These are phyloP conservation scores for Narthecium ossifragum DNA, from an alignment of 106 monocot species.

Conservation along the genomic window DNA sequence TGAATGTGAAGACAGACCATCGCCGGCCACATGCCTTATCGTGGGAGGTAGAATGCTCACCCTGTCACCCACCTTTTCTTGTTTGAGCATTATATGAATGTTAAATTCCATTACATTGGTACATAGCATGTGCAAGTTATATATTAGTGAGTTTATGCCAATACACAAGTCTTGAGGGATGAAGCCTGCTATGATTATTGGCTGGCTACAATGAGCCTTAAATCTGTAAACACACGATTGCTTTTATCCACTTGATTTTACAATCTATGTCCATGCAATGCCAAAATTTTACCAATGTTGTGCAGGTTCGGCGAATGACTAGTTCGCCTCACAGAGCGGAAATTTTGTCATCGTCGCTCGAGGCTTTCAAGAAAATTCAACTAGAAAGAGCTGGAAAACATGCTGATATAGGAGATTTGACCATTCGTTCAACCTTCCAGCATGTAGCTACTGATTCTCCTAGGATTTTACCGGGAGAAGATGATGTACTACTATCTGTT, in stretches of 20 bases:
- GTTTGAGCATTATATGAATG: background rate
- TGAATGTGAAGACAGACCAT: constrained; percentile 61
- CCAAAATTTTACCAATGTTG: constrained; percentile 5
- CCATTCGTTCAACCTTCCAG: constrained; percentile 6
- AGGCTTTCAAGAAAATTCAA: constrained; percentile 94
- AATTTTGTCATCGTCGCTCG: constrained; percentile 95
- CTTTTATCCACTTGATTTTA: no score
- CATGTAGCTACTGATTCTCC: background rate
- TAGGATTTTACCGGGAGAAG: constrained; percentile 8
- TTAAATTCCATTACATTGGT: no score
- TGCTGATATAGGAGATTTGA: constrained; percentile 24
- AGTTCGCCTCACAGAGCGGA: constrained; percentile 90
- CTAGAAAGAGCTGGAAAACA: constrained; percentile 42
- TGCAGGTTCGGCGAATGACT: constrained; percentile 91
- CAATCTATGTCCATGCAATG: no score
- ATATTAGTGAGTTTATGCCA: no score
- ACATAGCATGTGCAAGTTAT: no score
- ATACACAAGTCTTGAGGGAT: no score
- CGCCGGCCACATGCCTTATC: constrained; percentile 92
- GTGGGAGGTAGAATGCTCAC: constrained; percentile 66
- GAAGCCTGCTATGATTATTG: no score
- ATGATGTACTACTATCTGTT: constrained; percentile 10
- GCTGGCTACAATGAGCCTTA: no score
- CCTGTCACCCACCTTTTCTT: background rate
- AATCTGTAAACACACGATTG: no score